Evolutionary conservation across 768 basidiomycete genomes (phyloP).

Genomic region (Amanita pallidorosea): DNA sequence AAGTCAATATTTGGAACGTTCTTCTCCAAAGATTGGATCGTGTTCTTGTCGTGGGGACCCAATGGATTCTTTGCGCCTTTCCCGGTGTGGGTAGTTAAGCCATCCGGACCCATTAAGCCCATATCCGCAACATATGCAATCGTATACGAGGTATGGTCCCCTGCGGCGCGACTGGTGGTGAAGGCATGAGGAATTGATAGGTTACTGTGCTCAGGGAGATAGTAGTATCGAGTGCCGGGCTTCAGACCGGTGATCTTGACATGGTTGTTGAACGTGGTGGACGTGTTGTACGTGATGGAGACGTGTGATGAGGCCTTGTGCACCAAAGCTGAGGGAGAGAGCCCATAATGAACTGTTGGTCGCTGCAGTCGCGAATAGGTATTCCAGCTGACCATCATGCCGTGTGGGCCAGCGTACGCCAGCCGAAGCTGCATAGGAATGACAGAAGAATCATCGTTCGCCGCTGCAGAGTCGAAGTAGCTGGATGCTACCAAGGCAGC

Average conservation of each 20-base stretch:
- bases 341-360: slow-evolving; percentile 9
- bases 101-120: slow-evolving; percentile 10
- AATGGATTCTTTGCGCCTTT: slow-evolving; percentile 9
- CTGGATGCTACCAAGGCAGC: no score
- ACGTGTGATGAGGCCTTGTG: slow-evolving; percentile 6
- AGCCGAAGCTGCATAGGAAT: slow-evolving; percentile 11
- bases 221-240: slow-evolving; percentile 11
- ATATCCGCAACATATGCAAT: slow-evolving; percentile 10
- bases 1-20: slow-evolving; percentile 7
- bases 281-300: slow-evolving; percentile 11
- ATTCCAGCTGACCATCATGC: slow-evolving; percentile 13
- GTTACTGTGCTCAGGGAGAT: slow-evolving; percentile 6
- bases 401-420: slow-evolving; percentile 12
- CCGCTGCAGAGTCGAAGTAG: neutral
- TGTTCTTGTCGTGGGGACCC: slow-evolving; percentile 9
- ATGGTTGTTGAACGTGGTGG: slow-evolving; percentile 11
- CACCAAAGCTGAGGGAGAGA: slow-evolving; percentile 4
- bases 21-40: slow-evolving; percentile 9
- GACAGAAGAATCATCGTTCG: neutral
- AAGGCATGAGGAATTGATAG: slow-evolving; percentile 5
- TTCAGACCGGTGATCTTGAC: slow-evolving; percentile 8
- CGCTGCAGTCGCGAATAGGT: slow-evolving; percentile 9
- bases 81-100: slow-evolving; percentile 3
- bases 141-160: slow-evolving; percentile 9
- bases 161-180: slow-evolving; percentile 7